Evolutionary conservation across 2,329 filamentous ascomycete species (phyloP).

Genomic region (Cryphonectria nitschkei): DNA sequence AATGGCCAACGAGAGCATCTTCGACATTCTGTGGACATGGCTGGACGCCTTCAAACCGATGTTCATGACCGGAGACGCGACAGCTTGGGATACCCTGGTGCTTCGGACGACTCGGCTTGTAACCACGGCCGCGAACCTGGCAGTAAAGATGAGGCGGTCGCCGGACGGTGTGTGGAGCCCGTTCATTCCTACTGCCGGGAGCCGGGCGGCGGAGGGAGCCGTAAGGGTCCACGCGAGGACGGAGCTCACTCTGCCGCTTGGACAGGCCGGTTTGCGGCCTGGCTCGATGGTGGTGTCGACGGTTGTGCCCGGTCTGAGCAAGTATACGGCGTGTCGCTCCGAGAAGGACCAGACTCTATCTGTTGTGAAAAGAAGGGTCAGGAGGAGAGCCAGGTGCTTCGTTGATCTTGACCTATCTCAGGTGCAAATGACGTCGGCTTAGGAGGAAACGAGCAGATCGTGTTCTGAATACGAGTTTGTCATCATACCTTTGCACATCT

Average conservation of each 20-base stretch:
- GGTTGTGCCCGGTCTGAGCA: constrained; percentile 14
- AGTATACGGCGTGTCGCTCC: not conserved
- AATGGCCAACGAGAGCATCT: constrained; percentile 5
- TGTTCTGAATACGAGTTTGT: not conserved
- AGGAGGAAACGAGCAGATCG: not conserved
- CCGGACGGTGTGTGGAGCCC: constrained; percentile 15
- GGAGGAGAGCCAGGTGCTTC: constrained; percentile 14
- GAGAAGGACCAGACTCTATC: not conserved
- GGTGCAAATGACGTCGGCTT: not conserved
- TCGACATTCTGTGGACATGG: constrained; percentile 13
- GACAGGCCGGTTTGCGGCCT: not conserved
- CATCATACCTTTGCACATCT: not conserved
- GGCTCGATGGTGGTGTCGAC: constrained; percentile 3
- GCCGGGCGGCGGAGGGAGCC: not conserved
- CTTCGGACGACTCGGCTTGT: constrained; percentile 4
- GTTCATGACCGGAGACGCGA: not conserved
- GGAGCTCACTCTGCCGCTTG: not conserved
- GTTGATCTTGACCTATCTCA: not conserved
- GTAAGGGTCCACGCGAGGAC: constrained; percentile 4
- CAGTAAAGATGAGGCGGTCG: constrained; percentile 17
- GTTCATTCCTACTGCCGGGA: constrained; percentile 5
- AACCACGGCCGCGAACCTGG: not conserved
- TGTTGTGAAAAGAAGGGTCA: not conserved
- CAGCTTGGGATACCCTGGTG: constrained; percentile 4
- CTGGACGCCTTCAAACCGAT: not conserved